phyloP scores from a whole-genome alignment of 371 early-diverging fungal genomes.

The Lichtheimia ornata region DNA sequence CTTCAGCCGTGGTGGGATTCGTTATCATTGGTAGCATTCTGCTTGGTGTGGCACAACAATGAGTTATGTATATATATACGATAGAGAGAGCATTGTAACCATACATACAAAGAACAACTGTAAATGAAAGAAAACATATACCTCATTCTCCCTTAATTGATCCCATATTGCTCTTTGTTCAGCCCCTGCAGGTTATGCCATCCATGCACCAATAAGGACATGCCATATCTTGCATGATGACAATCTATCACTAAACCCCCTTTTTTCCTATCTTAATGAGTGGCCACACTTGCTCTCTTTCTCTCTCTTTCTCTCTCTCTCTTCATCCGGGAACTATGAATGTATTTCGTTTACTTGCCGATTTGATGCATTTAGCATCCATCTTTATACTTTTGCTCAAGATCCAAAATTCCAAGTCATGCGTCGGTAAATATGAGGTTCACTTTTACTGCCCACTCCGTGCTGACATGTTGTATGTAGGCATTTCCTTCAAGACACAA shows the following conservation, averaged over 20 bases:
- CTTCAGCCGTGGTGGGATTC: conserved; percentile 41
- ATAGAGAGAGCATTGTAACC: conserved; percentile 5
- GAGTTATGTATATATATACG: conserved; percentile 4
- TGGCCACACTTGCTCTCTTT: conserved; percentile 1
- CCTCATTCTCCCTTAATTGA: not conserved
- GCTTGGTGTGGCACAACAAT: conserved; percentile 20
- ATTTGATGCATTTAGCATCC: conserved; percentile 95
- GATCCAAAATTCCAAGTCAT: conserved; percentile 83
- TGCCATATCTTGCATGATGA: conserved; percentile 5
- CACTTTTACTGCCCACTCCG: not conserved
- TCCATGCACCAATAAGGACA: conserved; percentile 4
- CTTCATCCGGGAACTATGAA: conserved; percentile 65
- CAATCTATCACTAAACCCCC: not conserved
- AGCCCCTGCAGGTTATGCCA: too few species aligned
- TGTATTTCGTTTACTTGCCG: conserved; percentile 89
- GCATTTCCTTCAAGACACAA: conserved; percentile 98
- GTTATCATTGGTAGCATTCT: conserved; percentile 48
- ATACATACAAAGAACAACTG: too few species aligned
- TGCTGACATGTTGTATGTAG: conserved; percentile 38
- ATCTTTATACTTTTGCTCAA: conserved; percentile 90
- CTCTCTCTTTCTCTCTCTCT: conserved; percentile 1
- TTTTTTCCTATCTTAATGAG: not conserved
- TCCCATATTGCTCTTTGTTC: too few species aligned
- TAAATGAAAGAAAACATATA: not conserved
- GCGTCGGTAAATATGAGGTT: conserved; percentile 65